A percentile compares a stretch with the other conserved stretches of the same genome.
Conservation (phyloP, 805 yeast genomes). For the Limtongia smithiae region DNA sequence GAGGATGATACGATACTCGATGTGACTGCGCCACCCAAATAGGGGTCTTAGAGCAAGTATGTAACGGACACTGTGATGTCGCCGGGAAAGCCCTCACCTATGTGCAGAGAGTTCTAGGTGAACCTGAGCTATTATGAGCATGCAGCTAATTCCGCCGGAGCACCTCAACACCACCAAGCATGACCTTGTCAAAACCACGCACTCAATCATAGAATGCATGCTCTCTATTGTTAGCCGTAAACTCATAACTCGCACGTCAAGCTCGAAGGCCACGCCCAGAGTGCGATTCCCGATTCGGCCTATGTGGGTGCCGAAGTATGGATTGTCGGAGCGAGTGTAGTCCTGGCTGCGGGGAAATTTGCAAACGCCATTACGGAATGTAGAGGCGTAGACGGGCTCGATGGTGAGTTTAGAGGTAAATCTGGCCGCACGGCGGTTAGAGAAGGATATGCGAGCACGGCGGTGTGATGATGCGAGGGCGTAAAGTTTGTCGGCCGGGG, state of each 20-base stretch:
- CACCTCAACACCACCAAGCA: conserved; percentile 54
- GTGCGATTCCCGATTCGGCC: conserved; percentile 67
- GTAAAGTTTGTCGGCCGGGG: conserved; percentile 17
- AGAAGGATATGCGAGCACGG: conserved; percentile 15
- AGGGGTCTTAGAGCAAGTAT: conserved; percentile 43
- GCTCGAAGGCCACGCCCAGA: conserved; percentile 42
- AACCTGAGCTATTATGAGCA: conserved; percentile 39
- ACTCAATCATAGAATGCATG: conserved; percentile 55
- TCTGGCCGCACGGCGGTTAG: conserved; percentile 21
- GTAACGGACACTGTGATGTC: conserved; percentile 46
- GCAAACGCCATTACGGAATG: conserved; percentile 16
- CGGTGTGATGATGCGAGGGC: conserved; percentile 17
- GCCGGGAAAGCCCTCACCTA: conserved; percentile 60
- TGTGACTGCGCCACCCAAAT: conserved; percentile 39
- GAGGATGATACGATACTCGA: conserved; percentile 48
- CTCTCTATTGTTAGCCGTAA: conserved; percentile 45
- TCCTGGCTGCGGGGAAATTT: conserved; percentile 21
- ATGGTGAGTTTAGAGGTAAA: too few species aligned
- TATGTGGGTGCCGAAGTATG: conserved; percentile 60
- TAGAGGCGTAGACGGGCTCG: not conserved
- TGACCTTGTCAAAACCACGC: conserved; percentile 49
- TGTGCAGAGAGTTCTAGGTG: conserved; percentile 45
- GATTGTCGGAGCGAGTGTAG: conserved; percentile 40
- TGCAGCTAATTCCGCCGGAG: conserved; percentile 36
- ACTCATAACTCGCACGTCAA: conserved; percentile 42